Conservation (phyloP, 805 yeast genomes). For the Ogataea pignaliae region DNA sequence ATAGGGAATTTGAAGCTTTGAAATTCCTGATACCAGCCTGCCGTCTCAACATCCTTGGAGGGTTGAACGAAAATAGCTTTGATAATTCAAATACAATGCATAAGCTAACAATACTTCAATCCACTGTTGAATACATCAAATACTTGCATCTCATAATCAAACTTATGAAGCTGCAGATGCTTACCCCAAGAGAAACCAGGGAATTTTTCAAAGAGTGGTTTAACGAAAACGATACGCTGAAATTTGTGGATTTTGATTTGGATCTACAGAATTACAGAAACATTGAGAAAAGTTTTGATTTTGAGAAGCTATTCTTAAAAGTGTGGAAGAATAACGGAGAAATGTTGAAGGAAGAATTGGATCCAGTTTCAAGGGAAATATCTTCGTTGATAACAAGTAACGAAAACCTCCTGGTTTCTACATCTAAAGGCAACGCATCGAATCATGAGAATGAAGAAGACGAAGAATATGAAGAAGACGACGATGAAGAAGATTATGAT, state of each 20-base stretch:
- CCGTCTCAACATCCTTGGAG: slow-evolving; percentile 39
- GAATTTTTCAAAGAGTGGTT: slow-evolving; percentile 25
- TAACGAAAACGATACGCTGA: slow-evolving; percentile 34
- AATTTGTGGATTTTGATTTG: slow-evolving; percentile 50
- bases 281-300: slow-evolving; percentile 52
- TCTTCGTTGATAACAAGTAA: slow-evolving; percentile 3
- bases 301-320: slow-evolving; percentile 33
- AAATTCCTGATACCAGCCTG: slow-evolving; percentile 79
- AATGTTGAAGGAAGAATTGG: slow-evolving; percentile 17
- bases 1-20: slow-evolving; percentile 77
- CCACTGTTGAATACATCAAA: slow-evolving; percentile 76
- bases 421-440: neutral
- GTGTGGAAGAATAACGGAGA: slow-evolving; percentile 28
- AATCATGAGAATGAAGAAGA: slow-evolving; percentile 5
- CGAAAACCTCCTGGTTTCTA: neutral
- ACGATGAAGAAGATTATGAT: neutral
- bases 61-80: slow-evolving; percentile 25
- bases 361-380: slow-evolving; percentile 25
- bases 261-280: slow-evolving; percentile 57
- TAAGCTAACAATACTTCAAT: slow-evolving; percentile 73
- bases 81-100: slow-evolving; percentile 47
- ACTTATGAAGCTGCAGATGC: slow-evolving; percentile 44
- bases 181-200: slow-evolving; percentile 21
- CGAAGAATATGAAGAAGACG: slow-evolving; percentile 1
- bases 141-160: slow-evolving; percentile 60